These are phyloP conservation scores for Nannizziopsis barbatae DNA, from an alignment of 2,329 filamentous ascomycete species.

Conservation along the genomic window DNA sequence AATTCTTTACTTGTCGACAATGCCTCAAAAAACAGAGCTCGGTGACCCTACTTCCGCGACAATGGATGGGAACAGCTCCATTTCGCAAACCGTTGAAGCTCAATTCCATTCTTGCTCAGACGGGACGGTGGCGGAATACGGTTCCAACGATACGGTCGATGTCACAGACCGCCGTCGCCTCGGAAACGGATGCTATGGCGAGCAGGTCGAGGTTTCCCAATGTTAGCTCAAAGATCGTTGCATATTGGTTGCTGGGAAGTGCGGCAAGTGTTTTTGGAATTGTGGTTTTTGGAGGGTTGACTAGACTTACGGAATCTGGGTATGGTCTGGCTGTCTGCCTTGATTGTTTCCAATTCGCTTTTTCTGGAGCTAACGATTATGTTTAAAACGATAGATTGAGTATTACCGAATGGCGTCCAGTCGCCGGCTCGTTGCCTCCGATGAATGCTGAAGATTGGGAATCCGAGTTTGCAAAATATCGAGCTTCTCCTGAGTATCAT, in stretches of 20 bases:
- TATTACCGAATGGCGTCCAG: constrained; percentile 97
- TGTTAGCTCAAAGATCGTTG: constrained; percentile 63
- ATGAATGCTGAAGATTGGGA: constrained; percentile 73
- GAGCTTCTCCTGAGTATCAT: constrained; percentile 81
- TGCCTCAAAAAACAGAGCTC: constrained; percentile 27
- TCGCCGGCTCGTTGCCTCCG: constrained; percentile 83
- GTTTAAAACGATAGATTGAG: constrained; percentile 54
- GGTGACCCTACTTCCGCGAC: constrained; percentile 24
- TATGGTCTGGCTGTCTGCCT: constrained; percentile 36
- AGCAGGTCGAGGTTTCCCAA: constrained; percentile 42
- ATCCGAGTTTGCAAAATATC: constrained; percentile 85
- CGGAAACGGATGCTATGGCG: constrained; percentile 18
- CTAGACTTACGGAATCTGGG: constrained; percentile 91
- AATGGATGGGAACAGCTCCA: constrained; percentile 23
- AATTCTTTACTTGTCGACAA: constrained; percentile 35
- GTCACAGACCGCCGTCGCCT: constrained; percentile 3
- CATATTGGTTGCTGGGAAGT: constrained; percentile 85
- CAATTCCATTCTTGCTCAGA: constrained; percentile 22
- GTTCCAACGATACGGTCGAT: constrained; percentile 5
- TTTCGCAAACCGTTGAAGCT: constrained; percentile 21
- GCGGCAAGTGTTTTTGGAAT: constrained; percentile 93
- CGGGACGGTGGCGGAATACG: constrained; percentile 8
- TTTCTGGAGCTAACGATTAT: constrained; percentile 7
- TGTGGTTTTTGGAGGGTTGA: constrained; percentile 87
- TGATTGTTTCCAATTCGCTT: background rate